Percentiles rank a stretch among this genome's conserved stretches.
Conservation (phyloP, 169 alveolate species). For the Plasmodium inui region DNA sequence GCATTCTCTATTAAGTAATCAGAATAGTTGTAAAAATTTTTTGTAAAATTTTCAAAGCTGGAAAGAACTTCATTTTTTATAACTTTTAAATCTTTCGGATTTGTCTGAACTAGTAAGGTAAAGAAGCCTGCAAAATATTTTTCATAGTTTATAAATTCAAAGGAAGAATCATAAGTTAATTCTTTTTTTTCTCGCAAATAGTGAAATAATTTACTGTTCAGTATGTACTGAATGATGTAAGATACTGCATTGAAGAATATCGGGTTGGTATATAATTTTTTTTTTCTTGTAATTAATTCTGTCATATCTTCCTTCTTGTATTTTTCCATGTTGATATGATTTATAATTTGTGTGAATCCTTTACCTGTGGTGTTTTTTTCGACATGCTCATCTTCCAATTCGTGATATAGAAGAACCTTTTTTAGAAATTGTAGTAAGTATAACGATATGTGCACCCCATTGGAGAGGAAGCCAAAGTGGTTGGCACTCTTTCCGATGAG, state of each 20-base stretch:
- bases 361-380: background rate
- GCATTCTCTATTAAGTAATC: conserved; percentile 71
- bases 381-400: conserved; percentile 4
- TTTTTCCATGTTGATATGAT: conserved; percentile 56
- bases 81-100: conserved; percentile 79
- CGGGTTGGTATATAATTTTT: conserved; percentile 76
- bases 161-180: conserved; percentile 88
- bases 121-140: conserved; percentile 85
- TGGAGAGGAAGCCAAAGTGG: conserved; percentile 85
- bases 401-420: conserved; percentile 3
- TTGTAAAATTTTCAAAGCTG: conserved; percentile 40
- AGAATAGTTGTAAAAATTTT: conserved; percentile 45
- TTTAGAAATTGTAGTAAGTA: conserved; percentile 35
- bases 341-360: conserved; percentile 7
- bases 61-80: conserved; percentile 78
- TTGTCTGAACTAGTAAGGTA: conserved; percentile 85
- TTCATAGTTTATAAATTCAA: conserved; percentile 86
- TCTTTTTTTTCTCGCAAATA: conserved; percentile 87
- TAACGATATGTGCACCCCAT: conserved; percentile 83
- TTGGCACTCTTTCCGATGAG: conserved; percentile 88
- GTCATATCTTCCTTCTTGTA: conserved; percentile 73
- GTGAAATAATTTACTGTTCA: conserved; percentile 68
- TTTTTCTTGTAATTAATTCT: conserved; percentile 79
- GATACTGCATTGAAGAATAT: conserved; percentile 51
- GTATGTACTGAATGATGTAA: conserved; percentile 48